Conservation (phyloP, 202 grass and related monocot species). For the Digitaria exilis region DNA sequence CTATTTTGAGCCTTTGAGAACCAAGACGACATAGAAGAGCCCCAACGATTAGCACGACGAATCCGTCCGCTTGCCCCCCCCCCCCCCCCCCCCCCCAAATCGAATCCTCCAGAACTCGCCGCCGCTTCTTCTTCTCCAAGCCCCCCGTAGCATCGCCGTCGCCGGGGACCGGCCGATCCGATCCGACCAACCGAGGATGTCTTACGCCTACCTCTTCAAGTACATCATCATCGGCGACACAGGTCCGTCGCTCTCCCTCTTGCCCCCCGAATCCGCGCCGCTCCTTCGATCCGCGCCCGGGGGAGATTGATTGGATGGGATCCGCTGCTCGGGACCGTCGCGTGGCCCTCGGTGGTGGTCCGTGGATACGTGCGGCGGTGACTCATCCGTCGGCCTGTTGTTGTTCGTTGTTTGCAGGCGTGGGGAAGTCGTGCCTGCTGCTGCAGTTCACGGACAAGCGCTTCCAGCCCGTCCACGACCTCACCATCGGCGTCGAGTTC, state of each 20-base stretch:
- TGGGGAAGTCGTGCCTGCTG: conserved; percentile 71
- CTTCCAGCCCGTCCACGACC: conserved; percentile 70
- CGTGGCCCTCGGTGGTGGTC: not conserved
- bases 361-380: not conserved
- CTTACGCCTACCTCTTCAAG: conserved; percentile 97
- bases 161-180: not conserved
- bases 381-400: not conserved
- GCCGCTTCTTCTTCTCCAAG: not conserved
- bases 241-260: conserved; percentile 35
- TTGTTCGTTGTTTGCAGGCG: conserved; percentile 41
- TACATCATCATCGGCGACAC: conserved; percentile 99
- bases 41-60: not conserved
- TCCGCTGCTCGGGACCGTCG: not conserved
- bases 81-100: no score
- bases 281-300: not conserved
- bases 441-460: conserved; percentile 77
- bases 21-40: no score
- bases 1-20: no score
- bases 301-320: not conserved
- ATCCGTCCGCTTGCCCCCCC: no score
- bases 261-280: not conserved
- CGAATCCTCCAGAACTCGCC: conserved; percentile 10
- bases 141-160: not conserved
- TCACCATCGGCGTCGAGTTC: conserved; percentile 79
- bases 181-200: conserved; percentile 58